Evolutionary conservation across 2,329 filamentous ascomycete species (phyloP).

Genomic region (Purpureocillium takamizusanense): DNA sequence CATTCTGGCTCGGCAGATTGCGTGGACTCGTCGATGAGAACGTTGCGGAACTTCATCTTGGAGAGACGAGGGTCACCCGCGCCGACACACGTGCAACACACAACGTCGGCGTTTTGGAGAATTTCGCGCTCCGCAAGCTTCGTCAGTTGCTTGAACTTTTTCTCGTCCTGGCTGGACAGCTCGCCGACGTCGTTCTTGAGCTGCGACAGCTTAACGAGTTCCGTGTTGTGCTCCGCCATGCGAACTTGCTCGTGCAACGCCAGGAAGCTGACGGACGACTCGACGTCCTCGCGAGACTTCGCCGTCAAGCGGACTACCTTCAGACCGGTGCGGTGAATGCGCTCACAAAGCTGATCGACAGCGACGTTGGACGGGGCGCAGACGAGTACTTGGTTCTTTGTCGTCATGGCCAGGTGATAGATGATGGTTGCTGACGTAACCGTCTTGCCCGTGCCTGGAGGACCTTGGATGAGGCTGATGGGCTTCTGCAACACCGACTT

Average conservation of each 20-base stretch:
- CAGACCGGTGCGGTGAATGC: constrained; percentile 86
- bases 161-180: constrained; percentile 90
- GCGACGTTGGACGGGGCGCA: constrained; percentile 98
- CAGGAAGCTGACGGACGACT: constrained; percentile 94
- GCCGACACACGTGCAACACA: constrained; percentile 97
- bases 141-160: constrained; percentile 95
- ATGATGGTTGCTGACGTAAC: constrained; percentile 98
- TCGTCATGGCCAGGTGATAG: constrained; percentile 93
- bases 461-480: constrained; percentile 90
- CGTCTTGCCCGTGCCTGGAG: constrained; percentile 95
- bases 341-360: constrained; percentile 95
- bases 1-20: constrained; percentile 97
- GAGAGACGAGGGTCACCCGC: constrained; percentile 90
- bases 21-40: constrained; percentile 95
- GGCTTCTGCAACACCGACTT: constrained; percentile 92
- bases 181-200: constrained; percentile 89
- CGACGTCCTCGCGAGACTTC: constrained; percentile 96
- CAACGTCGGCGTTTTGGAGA: constrained; percentile 88
- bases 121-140: constrained; percentile 93
- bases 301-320: constrained; percentile 98
- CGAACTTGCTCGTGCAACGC: constrained; percentile 95
- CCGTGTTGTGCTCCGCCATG: constrained; percentile 92
- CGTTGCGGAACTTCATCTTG: constrained; percentile 97
- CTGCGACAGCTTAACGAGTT: constrained; percentile 84
- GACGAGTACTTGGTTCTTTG: constrained; percentile 87